Evolutionary conservation across 2,329 filamentous ascomycete species (phyloP).

Genomic region (Aspergillus pseudoglaucus): DNA sequence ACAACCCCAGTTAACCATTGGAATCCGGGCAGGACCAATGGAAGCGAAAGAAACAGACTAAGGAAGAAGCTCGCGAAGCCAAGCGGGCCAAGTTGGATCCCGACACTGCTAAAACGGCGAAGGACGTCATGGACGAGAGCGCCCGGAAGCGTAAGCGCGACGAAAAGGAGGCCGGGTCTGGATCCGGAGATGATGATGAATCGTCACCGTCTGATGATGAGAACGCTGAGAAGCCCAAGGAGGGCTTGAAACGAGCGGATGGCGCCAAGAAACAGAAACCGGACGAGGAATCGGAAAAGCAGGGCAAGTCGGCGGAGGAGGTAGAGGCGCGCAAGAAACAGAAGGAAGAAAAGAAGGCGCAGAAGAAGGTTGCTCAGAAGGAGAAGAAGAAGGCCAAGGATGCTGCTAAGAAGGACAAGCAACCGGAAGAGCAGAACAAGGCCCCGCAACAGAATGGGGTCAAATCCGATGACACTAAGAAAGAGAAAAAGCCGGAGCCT

Average conservation of each 20-base stretch:
- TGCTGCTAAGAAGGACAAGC: conserved; percentile 17
- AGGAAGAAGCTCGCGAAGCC: conserved; percentile 74
- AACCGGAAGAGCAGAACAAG: conserved; percentile 19
- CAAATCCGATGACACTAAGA: conserved; percentile 14
- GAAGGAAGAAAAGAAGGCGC: conserved; percentile 45
- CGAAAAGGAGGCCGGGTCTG: conserved; percentile 48
- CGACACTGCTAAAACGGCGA: conserved; percentile 81
- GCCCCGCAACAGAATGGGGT: conserved; percentile 13
- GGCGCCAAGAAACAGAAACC: conserved; percentile 52
- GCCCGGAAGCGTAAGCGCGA: conserved; percentile 70
- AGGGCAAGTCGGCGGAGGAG: conserved; percentile 23
- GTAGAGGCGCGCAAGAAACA: conserved; percentile 35
- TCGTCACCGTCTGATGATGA: conserved; percentile 41
- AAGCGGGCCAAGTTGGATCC: conserved; percentile 88
- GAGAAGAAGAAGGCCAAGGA: conserved; percentile 37
- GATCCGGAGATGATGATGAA: conserved; percentile 46
- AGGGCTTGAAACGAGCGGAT: conserved; percentile 52
- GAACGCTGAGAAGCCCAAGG: conserved; percentile 47
- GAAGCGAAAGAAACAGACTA: conserved; percentile 92
- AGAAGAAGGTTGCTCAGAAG: conserved; percentile 29
- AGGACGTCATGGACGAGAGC: conserved; percentile 88
- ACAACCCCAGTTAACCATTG: not conserved
- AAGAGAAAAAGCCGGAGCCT: conserved; percentile 6
- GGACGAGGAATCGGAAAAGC: conserved; percentile 23
- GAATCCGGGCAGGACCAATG: conserved; percentile 67